Base-by-base conservation (phyloP, 148 eudicot species). In the Rhododendron mucronatum region DNA sequence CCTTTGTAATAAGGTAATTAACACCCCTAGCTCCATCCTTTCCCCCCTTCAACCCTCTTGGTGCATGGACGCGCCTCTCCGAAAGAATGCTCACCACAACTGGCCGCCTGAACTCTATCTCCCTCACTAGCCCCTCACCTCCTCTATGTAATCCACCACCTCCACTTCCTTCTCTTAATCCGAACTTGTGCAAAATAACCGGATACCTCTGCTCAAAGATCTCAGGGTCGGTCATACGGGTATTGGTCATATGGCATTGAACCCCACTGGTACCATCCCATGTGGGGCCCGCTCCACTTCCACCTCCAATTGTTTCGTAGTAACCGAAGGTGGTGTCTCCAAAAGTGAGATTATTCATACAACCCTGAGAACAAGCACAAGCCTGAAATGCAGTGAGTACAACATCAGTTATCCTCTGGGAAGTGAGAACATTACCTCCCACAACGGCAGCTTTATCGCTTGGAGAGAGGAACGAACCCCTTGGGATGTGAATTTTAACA, bases 191-290 rank as follows among this genome's bases (percentile, higher is more conserved):
- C 89, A 97, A 89, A 53, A 97, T 39, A 57, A 97, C 99, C 0
- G 99, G 99, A 84, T 96, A 96, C 75, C 99, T 93, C 91, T 97
- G 99, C 93, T 97, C 99, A 84, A 97, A 95, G 28, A 97, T 97
- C 92, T 97, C 99, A 2, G 99, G 99, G 91, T 97, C 99, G 2
- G 99, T 97, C 87, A 97, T 97, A 48, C 99, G 94, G 44, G 98
- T 97, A 80, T 97, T 97, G 0, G 99, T 97, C 99, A 97, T 97
- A 86, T 96, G 98, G 88, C 99, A 96, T 86, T 97, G 99, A 87
- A 97, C 93, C 55, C 98, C 99, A 89, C 98, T 95, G 23, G 98
- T 94, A 3, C 99, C 99, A 18, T 94, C 93, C 99, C 98, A 97
- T 16, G 90, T 83, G 79, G 99, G 98, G 8, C 99, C 99, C 0